A percentile compares a stretch with the other conserved stretches of the same genome.
Conservation (phyloP, 1,139 yeast genomes). For the Yamadazyma songkhlaensis region DNA sequence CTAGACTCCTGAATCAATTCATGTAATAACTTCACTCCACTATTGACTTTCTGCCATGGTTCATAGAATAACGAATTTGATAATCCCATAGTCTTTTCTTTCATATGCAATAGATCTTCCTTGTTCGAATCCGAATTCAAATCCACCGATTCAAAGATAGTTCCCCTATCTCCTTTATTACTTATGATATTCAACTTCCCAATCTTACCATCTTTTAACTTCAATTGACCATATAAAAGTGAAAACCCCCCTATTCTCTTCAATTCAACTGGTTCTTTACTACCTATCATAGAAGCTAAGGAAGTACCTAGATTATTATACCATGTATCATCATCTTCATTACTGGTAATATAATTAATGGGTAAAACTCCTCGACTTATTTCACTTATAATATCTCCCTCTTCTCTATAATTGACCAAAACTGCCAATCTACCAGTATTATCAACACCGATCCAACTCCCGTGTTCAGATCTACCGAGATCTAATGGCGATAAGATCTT, state of each 20-base stretch:
- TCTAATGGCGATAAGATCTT: conserved; percentile 70
- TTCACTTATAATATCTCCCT: conserved; percentile 27
- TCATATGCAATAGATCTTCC: conserved; percentile 6
- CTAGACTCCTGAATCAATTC: conserved; percentile 27
- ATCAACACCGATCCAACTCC: conserved; percentile 89
- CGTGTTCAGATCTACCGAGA: conserved; percentile 69
- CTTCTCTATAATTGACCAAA: conserved; percentile 68
- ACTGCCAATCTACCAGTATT: conserved; percentile 65
- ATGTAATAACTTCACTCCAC: conserved; percentile 48
- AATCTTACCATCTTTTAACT: conserved; percentile 22
- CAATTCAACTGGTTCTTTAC: conserved; percentile 25
- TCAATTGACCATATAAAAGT: conserved; percentile 64
- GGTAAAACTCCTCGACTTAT: conserved; percentile 78
- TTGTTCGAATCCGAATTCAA: conserved; percentile 6
- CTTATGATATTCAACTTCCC: conserved; percentile 48
- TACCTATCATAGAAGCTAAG: conserved; percentile 19
- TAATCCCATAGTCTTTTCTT: conserved; percentile 32
- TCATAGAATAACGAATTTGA: conserved; percentile 61
- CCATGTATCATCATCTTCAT: conserved; percentile 46
- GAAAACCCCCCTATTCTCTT: conserved; percentile 78
- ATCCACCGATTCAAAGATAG: conserved; percentile 20
- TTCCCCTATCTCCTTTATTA: conserved; percentile 45
- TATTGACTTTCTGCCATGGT: conserved; percentile 72
- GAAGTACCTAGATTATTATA: conserved; percentile 27
- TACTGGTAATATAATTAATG: conserved; percentile 47